phyloP scores from a whole-genome alignment of 202 grass and related monocot species.

The Sporobolus alterniflorus region DNA sequence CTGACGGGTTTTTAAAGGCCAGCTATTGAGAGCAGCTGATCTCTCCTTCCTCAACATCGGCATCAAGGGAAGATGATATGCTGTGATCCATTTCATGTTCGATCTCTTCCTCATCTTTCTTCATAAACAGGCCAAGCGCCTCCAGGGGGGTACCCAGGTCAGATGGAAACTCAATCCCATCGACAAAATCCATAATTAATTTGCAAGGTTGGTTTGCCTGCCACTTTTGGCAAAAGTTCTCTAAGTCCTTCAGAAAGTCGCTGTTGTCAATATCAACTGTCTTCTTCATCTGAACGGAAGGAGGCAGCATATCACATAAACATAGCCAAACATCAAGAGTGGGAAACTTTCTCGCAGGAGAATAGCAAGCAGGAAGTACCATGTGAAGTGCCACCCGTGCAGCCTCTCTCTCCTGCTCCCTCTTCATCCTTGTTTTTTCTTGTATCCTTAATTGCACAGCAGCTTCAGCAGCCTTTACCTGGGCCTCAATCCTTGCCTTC shows the following conservation, averaged over 20 bases:
- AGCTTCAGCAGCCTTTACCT: conserved; percentile 72
- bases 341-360: too few relatives aligned
- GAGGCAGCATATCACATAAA: too few relatives aligned
- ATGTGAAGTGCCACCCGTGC: conserved; percentile 74
- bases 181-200: conserved; percentile 40
- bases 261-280: conserved; percentile 91
- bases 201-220: conserved; percentile 32
- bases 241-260: conserved; percentile 66
- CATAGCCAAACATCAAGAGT: too few relatives aligned
- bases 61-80: too few relatives aligned
- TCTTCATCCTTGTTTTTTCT: conserved; percentile 65
- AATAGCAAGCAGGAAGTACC: conserved; percentile 52
- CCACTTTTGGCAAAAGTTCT: conserved; percentile 46
- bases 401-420: conserved; percentile 79
- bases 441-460: conserved; percentile 71
- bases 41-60: too few relatives aligned
- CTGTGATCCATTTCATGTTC: conserved; percentile 33
- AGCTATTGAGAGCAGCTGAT: too few relatives aligned
- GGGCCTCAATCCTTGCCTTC: conserved; percentile 83
- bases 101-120: conserved; percentile 65
- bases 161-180: conserved; percentile 47
- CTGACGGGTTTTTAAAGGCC: too few relatives aligned
- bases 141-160: conserved; percentile 65
- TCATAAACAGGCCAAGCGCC: conserved; percentile 82
- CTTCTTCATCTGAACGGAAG: conserved; percentile 74